Evolutionary conservation across 2,329 filamentous ascomycete species (phyloP), one percentile per base, ranked within the genome.

Genomic region (Fusarium sp.): DNA sequence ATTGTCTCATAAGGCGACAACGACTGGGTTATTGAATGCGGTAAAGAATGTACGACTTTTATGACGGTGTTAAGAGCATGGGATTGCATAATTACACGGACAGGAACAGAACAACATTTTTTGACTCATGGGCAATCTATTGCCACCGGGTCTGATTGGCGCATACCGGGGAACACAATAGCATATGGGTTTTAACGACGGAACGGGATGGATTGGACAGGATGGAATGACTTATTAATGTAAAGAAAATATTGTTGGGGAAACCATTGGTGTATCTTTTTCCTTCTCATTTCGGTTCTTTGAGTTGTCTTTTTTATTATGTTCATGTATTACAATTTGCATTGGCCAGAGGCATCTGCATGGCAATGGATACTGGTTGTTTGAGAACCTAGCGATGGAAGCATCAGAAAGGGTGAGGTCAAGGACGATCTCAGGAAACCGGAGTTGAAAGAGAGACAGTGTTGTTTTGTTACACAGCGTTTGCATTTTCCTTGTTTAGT

Each of bases 281-380:
- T 23, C 56, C 58, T 60, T 63, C 46, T 52, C 19, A 25, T 38
- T 75, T 73, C 69, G 45, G 59, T 77, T 77, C 72, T 52, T 58
- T 55, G 55, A 33, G 55, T 75, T 74, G 63, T 71, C 49, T 39
- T 73, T 75, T 75, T 77, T 72, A 59, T 62, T 56, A 64, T 62
- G 63, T 55, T 57, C 46, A 64, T 58, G 63, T 46, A 49, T 55
- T 63, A 41, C 48, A 55, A 44, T 70, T 54, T 66, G 60, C 65
- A 71, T 74, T 55, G 66, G 42, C 57, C 66, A 76, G 69, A 56
- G 76, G 73, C 71, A 73, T 65, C 65, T 58, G 55, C 63, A 66
- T 45, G 35, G 35, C 41, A 70, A 49, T 54, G 63, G 58, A 63
- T 49, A 51, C 33, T 54, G 60, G 61, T 55, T 56, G 57, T 59